Base-by-base conservation (phyloP, 2,329 filamentous ascomycete genomes). In the Nemania diffusa region DNA sequence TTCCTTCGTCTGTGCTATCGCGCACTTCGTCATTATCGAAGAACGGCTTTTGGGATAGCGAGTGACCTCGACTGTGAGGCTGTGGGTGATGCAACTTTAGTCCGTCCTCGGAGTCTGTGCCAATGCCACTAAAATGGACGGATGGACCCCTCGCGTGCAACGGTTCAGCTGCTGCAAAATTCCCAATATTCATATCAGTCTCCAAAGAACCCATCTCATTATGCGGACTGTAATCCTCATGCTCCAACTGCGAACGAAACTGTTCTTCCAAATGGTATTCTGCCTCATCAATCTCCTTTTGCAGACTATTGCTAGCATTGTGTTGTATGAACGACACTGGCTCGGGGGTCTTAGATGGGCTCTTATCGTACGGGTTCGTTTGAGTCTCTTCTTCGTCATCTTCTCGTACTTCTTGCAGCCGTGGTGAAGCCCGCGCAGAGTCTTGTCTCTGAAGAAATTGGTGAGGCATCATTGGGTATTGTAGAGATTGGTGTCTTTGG, bases 221-320 rank as follows among this genome's bases (percentile, higher is more conserved):
- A 57, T 90, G 88, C 1, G 90, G 90, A 73, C 89, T 92, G 75
- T 92, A 91, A 71, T 93, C 91, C 62, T 92, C 90, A 72, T 94
- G 91, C 67, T 94, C 91, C 56, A 95, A 83, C 74, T 95, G 91
- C 61, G 91, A 90, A 58, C 92, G 89, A 69, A 94, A 89, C 68
- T 92, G 90, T 76, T 94, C 89, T 76, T 94, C 92, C 68, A 96
- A 80, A 73, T 95, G 92, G 75, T 96, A 95, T 74, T 97, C 92
- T 4, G 92, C 91, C 75, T 94, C 92, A 57, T 96, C 91, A 63
- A 97, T 91, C 72, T 96, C 93, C 69, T 90, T 91, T 77, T 97
- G 93, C 26, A 97, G 84, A 52, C 89, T 92, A 69, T 90, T 87
- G 74, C 91, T 94, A 46, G 92, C 85, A 72, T 94, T 94, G 73